Evolutionary conservation across 257 asterid genomes (phyloP), one percentile per base, ranked within the genome.

Genomic region (Salvia miltiorrhiza): DNA sequence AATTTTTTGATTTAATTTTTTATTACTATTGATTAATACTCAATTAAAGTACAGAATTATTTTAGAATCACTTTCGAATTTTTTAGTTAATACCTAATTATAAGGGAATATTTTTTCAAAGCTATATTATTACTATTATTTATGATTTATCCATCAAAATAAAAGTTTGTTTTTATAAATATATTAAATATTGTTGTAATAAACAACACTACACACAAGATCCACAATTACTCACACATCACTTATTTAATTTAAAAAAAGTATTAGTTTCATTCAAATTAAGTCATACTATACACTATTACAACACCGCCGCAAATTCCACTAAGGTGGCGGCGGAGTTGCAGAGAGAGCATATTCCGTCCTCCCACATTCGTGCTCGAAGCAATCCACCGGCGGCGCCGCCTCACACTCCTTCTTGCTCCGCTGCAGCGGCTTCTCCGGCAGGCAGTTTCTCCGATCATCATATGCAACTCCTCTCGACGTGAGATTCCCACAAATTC

Each of bases 391-490:
- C 19, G 90, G 88, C 76, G 78, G 69, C 67, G 60, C 85, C 10
- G 82, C 84, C 17, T 64, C 83, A 73, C 96, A 89, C 69, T 82
- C 90, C 84, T 85, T 84, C 83, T 76, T 80, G 65, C 85, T 85
- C 82, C 96, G 84, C 78, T 89, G 96, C 33, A 73, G 43, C 19
- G 85, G 78, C 82, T 84, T 89, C 28, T 65, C 84, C 7, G 74
- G 83, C 82, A 89, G 56, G 67, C 96, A 89, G 70, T 85, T 89
- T 2, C 76, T 54, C n/a, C 87, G 86, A 52, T 84, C 91, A 67
- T 88, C 91, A 5, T 64, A 86, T 16, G 44, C 63, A 1, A 78
- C 45, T 40, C 87, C 82, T 62, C 77, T 86, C 39, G 85, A 71
- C 37, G 87, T 88, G 56, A 84, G 60, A 59, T 88, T 88, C 52